Percentiles rank a stretch among this genome's conserved stretches.
Evolutionary conservation across 495 filamentous ascomycete genomes (phyloP).

Genomic region (Tuber borchii): DNA sequence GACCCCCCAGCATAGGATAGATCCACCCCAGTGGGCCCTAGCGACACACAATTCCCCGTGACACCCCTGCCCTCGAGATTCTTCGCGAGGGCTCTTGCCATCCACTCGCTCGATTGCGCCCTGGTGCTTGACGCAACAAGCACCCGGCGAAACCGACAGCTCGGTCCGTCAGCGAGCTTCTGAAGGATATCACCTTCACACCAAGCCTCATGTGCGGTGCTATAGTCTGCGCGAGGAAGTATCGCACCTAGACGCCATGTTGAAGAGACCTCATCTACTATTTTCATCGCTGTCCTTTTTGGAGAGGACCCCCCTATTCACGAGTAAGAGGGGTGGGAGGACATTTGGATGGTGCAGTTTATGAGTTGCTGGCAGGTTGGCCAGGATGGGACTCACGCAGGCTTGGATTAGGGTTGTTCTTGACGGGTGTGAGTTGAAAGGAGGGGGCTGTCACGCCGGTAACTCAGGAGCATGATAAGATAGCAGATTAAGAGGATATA

Average conservation of each 20-base stretch:
- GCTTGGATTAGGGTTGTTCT: slow-evolving; percentile 61
- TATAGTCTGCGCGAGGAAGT: slow-evolving; percentile 58
- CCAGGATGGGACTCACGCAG: slow-evolving; percentile 61
- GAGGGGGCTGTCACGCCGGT: slow-evolving; percentile 49
- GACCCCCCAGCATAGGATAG: slow-evolving; percentile 58
- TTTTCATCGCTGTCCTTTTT: slow-evolving; percentile 52
- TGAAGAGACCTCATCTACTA: slow-evolving; percentile 55
- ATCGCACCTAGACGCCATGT: slow-evolving; percentile 58
- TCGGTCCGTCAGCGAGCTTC: slow-evolving; percentile 49
- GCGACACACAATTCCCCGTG: slow-evolving; percentile 57
- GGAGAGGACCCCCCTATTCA: slow-evolving; percentile 53
- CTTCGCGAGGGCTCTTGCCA: slow-evolving; percentile 58
- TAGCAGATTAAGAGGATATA: slow-evolving; percentile 54
- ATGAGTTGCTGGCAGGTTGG: slow-evolving; percentile 54
- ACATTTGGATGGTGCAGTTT: slow-evolving; percentile 56
- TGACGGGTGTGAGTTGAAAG: slow-evolving; percentile 49
- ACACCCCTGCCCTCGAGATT: slow-evolving; percentile 58
- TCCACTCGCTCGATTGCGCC: slow-evolving; percentile 58
- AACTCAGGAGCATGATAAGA: slow-evolving; percentile 57
- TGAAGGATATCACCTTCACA: slow-evolving; percentile 57
- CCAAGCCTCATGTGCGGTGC: slow-evolving; percentile 55
- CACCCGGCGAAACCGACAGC: slow-evolving; percentile 53
- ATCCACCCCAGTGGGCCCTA: slow-evolving; percentile 60
- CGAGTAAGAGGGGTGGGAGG: slow-evolving; percentile 58
- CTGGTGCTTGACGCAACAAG: slow-evolving; percentile 59